Percentiles rank a stretch among this genome's conserved stretches.
Evolutionary conservation across 768 basidiomycete species (phyloP).

Genomic region (Gloeostereum incarnatum): DNA sequence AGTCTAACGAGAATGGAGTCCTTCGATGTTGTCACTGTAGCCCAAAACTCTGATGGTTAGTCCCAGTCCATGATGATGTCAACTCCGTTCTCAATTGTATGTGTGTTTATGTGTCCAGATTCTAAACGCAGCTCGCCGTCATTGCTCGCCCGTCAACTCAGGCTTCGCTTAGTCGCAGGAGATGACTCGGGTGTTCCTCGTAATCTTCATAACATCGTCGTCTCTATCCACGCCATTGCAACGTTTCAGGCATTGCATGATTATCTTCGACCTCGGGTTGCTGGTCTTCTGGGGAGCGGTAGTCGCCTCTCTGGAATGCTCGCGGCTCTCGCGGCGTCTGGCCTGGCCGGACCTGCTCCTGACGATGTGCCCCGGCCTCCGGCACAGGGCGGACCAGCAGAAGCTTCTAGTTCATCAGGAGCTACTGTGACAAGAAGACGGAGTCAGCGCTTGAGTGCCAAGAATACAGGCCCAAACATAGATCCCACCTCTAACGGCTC

Average conservation of each 20-base stretch:
- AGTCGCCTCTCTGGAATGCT: slow-evolving; percentile 80
- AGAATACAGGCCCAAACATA: slow-evolving; percentile 24
- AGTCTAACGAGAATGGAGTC: slow-evolving; percentile 91
- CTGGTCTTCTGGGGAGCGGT: slow-evolving; percentile 54
- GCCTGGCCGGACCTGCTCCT: slow-evolving; percentile 34
- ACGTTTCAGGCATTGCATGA: slow-evolving; percentile 97
- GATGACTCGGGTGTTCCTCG: slow-evolving; percentile 87
- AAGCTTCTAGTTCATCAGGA: slow-evolving; percentile 22
- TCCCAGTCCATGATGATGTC: slow-evolving; percentile 2
- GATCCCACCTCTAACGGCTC: not conserved
- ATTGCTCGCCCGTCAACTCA: slow-evolving; percentile 84
- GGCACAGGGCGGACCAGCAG: slow-evolving; percentile 18
- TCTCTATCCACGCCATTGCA: slow-evolving; percentile 97
- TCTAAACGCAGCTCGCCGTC: slow-evolving; percentile 88
- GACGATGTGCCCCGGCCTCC: slow-evolving; percentile 21
- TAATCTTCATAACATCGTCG: slow-evolving; percentile 81
- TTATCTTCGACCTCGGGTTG: slow-evolving; percentile 85
- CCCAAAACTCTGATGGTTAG: slow-evolving; percentile 74
- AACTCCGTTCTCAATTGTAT: not conserved
- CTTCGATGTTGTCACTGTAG: slow-evolving; percentile 89
- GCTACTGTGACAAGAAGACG: slow-evolving; percentile 53
- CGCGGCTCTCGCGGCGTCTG: slow-evolving; percentile 78
- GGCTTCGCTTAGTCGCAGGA: slow-evolving; percentile 81
- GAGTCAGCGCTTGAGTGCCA: slow-evolving; percentile 77
- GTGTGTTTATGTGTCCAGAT: no score